Conservation (phyloP, 2,329 filamentous ascomycete genomes). For the Acarospora socialis region DNA sequence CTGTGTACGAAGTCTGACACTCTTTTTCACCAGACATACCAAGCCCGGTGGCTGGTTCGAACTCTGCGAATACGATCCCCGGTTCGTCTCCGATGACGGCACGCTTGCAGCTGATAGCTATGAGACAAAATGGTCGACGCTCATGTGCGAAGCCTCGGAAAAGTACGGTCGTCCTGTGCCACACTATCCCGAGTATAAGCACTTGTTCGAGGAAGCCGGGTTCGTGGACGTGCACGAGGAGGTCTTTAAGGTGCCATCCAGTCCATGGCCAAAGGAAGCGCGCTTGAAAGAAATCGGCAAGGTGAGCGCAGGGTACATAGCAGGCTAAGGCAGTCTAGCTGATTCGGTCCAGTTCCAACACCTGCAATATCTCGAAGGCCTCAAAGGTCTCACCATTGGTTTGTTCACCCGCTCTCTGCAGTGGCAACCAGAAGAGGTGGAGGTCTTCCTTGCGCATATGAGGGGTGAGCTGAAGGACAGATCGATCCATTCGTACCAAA, state of each 20-base stretch:
- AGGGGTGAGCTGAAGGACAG: constrained; percentile 13
- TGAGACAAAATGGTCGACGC: constrained; percentile 16
- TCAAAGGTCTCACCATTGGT: constrained; percentile 13
- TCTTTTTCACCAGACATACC: constrained; percentile 18
- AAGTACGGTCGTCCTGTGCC: constrained; percentile 13
- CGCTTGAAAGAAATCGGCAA: constrained; percentile 14
- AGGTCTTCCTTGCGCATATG: constrained; percentile 13
- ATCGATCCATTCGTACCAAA: constrained; percentile 15
- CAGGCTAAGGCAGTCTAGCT: neutral
- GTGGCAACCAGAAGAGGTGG: constrained; percentile 14
- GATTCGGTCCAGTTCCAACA: constrained; percentile 8
- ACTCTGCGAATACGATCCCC: constrained; percentile 25
- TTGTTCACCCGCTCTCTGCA: constrained; percentile 13
- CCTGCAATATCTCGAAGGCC: constrained; percentile 12
- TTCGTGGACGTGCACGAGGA: constrained; percentile 21
- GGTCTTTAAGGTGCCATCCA: constrained; percentile 16
- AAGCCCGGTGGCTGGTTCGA: constrained; percentile 30
- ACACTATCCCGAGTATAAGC: constrained; percentile 11
- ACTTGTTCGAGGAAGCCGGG: constrained; percentile 20
- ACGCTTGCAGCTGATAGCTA: constrained; percentile 15
- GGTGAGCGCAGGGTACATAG: neutral
- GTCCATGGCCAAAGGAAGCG: constrained; percentile 14
- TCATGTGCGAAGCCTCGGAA: constrained; percentile 12
- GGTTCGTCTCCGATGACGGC: constrained; percentile 18
- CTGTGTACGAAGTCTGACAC: neutral